Evolutionary conservation across 164 flowering plant species (phyloP).

Genomic region (Kalanchoe fedtschenkoi): DNA sequence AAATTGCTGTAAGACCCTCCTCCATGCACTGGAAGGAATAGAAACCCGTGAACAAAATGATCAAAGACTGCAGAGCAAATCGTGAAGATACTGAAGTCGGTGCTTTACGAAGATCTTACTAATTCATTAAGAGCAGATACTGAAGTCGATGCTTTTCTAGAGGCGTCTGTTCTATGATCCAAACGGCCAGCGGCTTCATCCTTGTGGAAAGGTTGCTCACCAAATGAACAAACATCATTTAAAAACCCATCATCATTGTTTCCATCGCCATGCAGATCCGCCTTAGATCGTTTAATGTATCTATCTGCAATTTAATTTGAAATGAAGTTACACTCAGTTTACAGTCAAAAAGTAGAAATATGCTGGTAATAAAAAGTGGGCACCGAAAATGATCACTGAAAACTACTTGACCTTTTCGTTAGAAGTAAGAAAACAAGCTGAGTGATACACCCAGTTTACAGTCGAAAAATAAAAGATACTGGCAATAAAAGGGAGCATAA

Average conservation of each 20-base stretch:
- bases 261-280: conserved; percentile 46
- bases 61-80: neutral
- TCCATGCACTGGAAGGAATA: conserved; percentile 42
- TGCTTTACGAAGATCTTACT: conserved; percentile 31
- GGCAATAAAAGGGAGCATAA: neutral
- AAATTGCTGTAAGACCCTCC: conserved; percentile 58
- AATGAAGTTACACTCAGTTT: neutral
- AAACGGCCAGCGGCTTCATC: conserved; percentile 32
- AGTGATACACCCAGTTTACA: no score
- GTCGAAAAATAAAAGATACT: no score
- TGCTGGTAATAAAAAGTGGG: neutral
- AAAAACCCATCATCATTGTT: conserved; percentile 40
- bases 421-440: no score
- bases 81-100: no score
- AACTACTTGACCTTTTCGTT: no score
- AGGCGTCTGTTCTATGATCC: conserved; percentile 51
- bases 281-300: conserved; percentile 40
- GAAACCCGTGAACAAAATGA: neutral
- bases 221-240: conserved; percentile 34
- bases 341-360: no score
- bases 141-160: conserved; percentile 34
- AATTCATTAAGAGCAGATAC: conserved; percentile 46
- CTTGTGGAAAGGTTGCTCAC: conserved; percentile 26
- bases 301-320: conserved; percentile 40
- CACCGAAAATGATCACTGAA: no score